phyloP scores from a whole-genome alignment of 768 basidiomycete genomes.

The Tricholoma furcatifolium region DNA sequence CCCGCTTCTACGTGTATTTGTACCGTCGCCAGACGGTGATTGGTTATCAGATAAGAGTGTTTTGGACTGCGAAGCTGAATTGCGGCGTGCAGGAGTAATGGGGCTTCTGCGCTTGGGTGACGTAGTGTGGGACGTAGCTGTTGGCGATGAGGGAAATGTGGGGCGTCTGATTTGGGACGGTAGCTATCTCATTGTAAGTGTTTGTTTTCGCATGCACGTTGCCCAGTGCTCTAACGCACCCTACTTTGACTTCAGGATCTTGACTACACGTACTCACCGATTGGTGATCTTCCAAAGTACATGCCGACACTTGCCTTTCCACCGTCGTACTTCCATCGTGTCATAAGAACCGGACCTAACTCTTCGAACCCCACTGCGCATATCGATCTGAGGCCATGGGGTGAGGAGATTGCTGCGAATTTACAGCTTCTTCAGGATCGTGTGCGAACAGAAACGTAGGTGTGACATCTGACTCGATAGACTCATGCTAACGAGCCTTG shows the following conservation, averaged over 20 bases:
- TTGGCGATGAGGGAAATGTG: slow-evolving; percentile 82
- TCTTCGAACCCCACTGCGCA: slow-evolving; percentile 64
- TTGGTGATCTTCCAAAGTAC: slow-evolving; percentile 79
- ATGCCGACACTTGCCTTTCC: slow-evolving; percentile 78
- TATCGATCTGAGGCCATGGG: slow-evolving; percentile 78
- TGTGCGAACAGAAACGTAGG: slow-evolving; percentile 78
- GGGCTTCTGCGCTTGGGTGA: slow-evolving; percentile 71
- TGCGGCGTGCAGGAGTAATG: slow-evolving; percentile 64
- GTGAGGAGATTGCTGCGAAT: slow-evolving; percentile 69
- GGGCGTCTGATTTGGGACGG: slow-evolving; percentile 89
- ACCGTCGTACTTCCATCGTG: slow-evolving; percentile 87
- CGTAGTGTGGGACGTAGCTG: slow-evolving; percentile 85
- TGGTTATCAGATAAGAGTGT: slow-evolving; percentile 85
- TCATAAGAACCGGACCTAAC: slow-evolving; percentile 61
- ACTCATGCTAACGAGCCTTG: slow-evolving; percentile 7
- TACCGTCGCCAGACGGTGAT: slow-evolving; percentile 82
- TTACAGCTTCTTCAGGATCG: slow-evolving; percentile 78
- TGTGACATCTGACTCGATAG: slow-evolving; percentile 12
- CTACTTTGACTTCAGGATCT: slow-evolving; percentile 55
- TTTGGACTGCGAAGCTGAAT: slow-evolving; percentile 79
- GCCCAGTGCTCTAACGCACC: slow-evolving; percentile 5
- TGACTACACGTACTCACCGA: slow-evolving; percentile 75
- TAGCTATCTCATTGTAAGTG: slow-evolving; percentile 78
- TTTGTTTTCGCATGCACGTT: slow-evolving; percentile 18
- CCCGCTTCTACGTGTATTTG: slow-evolving; percentile 76